Conservation (phyloP, 495 filamentous ascomycete species). For the Xylaria palmicola region DNA sequence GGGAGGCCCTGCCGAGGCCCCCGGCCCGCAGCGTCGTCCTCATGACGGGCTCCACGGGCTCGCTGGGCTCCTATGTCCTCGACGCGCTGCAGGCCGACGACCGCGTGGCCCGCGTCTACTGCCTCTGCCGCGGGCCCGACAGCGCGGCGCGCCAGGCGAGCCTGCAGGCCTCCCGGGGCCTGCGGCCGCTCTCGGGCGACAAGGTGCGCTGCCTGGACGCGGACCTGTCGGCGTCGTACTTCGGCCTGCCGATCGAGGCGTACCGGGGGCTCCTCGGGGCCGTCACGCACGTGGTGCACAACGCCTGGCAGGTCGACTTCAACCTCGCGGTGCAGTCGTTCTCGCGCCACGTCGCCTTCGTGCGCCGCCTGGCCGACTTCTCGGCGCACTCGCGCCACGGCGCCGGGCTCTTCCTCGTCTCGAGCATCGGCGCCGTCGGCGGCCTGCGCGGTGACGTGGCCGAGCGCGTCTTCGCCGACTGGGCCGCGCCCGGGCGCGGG, state of each 20-base stretch:
- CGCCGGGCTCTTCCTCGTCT: constrained; percentile 41
- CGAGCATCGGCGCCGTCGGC: constrained; percentile 32
- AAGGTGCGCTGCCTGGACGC: constrained; percentile 13
- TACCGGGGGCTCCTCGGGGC: constrained; percentile 14
- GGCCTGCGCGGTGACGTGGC: constrained; percentile 30
- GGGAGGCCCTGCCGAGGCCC: not conserved
- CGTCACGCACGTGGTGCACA: constrained; percentile 39
- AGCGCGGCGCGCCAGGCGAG: constrained; percentile 19
- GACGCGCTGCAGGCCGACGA: constrained; percentile 23
- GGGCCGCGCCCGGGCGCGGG: constrained; percentile 23
- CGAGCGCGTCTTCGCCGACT: constrained; percentile 39
- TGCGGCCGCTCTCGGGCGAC: constrained; percentile 8
- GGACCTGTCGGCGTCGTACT: constrained; percentile 10
- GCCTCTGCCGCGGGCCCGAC: constrained; percentile 39
- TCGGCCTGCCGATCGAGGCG: constrained; percentile 9
- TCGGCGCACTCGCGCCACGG: constrained; percentile 23
- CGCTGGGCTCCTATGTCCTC: constrained; percentile 46
- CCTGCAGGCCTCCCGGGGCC: not conserved
- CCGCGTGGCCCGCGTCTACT: constrained; percentile 37
- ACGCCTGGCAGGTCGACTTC: constrained; percentile 55
- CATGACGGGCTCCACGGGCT: constrained; percentile 48
- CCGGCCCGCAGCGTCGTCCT: constrained; percentile 22
- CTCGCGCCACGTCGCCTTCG: constrained; percentile 34
- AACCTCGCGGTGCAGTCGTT: constrained; percentile 41
- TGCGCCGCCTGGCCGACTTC: constrained; percentile 41